Base-by-base conservation (phyloP, 768 basidiomycete genomes). In the Pisolithus tinctorius region DNA sequence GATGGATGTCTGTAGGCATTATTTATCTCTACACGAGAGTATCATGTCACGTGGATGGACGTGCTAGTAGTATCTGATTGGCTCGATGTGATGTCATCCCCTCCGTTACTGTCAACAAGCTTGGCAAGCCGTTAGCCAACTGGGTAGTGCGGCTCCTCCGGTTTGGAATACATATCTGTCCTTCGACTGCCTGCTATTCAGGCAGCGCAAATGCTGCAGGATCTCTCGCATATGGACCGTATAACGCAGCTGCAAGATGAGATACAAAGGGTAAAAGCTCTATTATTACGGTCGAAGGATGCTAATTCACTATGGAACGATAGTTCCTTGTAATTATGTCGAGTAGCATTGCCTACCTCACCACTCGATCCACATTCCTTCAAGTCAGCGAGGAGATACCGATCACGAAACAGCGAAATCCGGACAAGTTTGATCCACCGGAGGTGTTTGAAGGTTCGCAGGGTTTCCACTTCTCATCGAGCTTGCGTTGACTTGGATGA, bases 181-280 rank as follows among this genome's bases (percentile, higher is more conserved):
- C 34, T 34, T 34, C 34, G 34, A 34, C 34, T 34, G 34, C 43
- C 27, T 27, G 27, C 43, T 45, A 27, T 16, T 14, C 29, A 30
- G 43, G 43, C 43, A 45, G 43, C 43, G 43, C 43, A 16, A 45
- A 91, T 91, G 88, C 88, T 91, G 79, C 84, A 88, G 78, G 88
- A 90, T 81, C 71, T 91, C 67, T 82, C 88, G 68, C 83, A 89
- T 75, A 93, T 93, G 93, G 92, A 94, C 77, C 85, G 91, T 71
- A 88, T 94, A 68, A 93, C 93, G 9, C 93, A 94, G 68, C 83
- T 94, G 49, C 91, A 93, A 75, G 87, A 95, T 81, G 88, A 88
- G 69, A 91, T 93, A 53, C 92, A 95, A 70, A 83, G 88, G 73
- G 89, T 86, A 49, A 48, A 72, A 55, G 1, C 17, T 4, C 29